phyloP scores from a whole-genome alignment of 2,329 filamentous ascomycete genomes.

The Scedosporium dehoogii region DNA sequence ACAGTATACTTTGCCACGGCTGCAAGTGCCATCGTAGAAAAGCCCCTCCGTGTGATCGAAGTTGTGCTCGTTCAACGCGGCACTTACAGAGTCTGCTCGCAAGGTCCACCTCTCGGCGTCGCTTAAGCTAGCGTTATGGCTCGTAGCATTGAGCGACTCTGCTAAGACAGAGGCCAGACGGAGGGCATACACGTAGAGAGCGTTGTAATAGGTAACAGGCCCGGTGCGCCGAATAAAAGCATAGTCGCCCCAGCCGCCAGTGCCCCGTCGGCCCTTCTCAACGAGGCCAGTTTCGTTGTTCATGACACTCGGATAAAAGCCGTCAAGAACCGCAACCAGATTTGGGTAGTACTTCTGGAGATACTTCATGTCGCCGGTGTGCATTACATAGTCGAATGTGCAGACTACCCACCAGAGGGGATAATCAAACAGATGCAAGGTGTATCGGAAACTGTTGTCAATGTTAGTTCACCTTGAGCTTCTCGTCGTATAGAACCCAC shows the following conservation, averaged over 20 bases:
- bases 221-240: conserved; percentile 38
- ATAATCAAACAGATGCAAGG: conserved; percentile 39
- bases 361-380: conserved; percentile 35
- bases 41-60: conserved; percentile 32
- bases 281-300: conserved; percentile 28
- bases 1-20: conserved; percentile 14
- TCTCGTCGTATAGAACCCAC: not conserved
- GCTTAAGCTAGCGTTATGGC: conserved; percentile 9
- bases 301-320: conserved; percentile 33
- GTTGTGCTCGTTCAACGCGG: conserved; percentile 25
- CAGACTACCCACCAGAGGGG: conserved; percentile 43
- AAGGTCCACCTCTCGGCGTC: conserved; percentile 30
- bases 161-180: conserved; percentile 33
- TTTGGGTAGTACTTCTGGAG: conserved; percentile 29
- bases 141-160: conserved; percentile 12
- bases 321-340: conserved; percentile 30
- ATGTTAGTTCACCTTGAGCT: conserved; percentile 18
- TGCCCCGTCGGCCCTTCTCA: conserved; percentile 24
- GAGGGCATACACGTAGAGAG: conserved; percentile 36
- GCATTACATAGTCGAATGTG: conserved; percentile 37
- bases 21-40: conserved; percentile 31
- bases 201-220: conserved; percentile 41
- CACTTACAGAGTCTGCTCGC: conserved; percentile 23
- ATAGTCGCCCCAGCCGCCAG: conserved; percentile 36
- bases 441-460: conserved; percentile 22